Evolutionary conservation across 208 protist genomes (phyloP).

Genomic region (Novymonas esmeraldas): DNA sequence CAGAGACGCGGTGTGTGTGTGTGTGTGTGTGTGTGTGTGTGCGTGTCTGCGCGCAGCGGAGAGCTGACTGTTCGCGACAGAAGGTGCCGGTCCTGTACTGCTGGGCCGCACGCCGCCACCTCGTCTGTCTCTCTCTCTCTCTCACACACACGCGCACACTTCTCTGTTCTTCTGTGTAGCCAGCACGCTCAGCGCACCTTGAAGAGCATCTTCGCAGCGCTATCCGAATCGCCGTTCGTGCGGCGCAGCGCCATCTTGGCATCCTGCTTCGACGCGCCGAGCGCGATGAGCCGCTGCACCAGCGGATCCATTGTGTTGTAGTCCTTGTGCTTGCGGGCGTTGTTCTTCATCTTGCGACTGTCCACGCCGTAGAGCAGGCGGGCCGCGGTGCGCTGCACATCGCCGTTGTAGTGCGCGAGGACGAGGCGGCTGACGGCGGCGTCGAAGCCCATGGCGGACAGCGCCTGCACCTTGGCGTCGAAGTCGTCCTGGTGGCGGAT

Average conservation of each 20-base stretch:
- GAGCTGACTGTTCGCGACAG: too few species aligned
- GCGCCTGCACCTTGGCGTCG: conserved; percentile 48
- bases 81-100: neutral
- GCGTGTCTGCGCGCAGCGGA: too few species aligned
- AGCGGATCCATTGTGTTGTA: conserved; percentile 65
- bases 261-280: conserved; percentile 65
- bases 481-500: conserved; percentile 48
- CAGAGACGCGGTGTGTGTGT: neutral
- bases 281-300: conserved; percentile 76
- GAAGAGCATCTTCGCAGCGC: conserved; percentile 69
- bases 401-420: conserved; percentile 83
- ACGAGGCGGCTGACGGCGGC: conserved; percentile 44
- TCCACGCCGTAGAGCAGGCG: conserved; percentile 66
- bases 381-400: conserved; percentile 66
- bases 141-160: neutral
- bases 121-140: neutral
- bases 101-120: neutral
- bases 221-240: conserved; percentile 57
- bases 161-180: too few species aligned
- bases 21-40: neutral
- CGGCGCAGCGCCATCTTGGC: conserved; percentile 75
- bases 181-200: conserved; percentile 9
- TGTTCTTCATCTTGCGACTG: conserved; percentile 39
- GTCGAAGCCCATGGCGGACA: conserved; percentile 66
- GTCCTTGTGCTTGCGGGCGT: conserved; percentile 56